These are phyloP conservation scores for Neurospora hispaniola DNA, from an alignment of 495 filamentous ascomycete genomes.

Conservation along the genomic window DNA sequence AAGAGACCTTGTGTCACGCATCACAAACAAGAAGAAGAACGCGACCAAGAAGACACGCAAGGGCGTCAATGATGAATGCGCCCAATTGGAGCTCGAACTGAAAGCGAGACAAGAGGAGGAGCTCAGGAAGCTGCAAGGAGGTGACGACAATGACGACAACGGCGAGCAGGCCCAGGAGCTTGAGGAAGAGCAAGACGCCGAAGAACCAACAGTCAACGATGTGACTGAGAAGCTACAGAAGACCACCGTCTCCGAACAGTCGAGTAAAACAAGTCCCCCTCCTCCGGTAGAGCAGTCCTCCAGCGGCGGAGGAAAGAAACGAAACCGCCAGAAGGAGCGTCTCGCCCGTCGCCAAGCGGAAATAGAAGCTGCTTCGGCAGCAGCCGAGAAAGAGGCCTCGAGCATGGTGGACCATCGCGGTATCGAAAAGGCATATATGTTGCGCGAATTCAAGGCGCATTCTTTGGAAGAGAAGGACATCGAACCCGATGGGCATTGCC, in stretches of 20 bases:
- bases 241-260: conserved; percentile 8
- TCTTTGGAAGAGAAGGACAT: conserved; percentile 68
- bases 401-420: conserved; percentile 63
- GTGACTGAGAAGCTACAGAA: conserved; percentile 11
- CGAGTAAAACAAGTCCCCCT: not conserved
- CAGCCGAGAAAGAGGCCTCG: conserved; percentile 65
- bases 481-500: conserved; percentile 83
- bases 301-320: conserved; percentile 47
- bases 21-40: conserved; percentile 90
- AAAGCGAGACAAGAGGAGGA: conserved; percentile 58
- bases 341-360: conserved; percentile 82
- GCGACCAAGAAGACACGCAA: conserved; percentile 94
- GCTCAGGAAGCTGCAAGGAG: conserved; percentile 43
- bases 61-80: conserved; percentile 76
- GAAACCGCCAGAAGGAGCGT: conserved; percentile 83
- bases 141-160: conserved; percentile 4
- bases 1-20: conserved; percentile 68
- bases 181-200: not conserved
- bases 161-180: not conserved
- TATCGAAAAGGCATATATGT: conserved; percentile 61
- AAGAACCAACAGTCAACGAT: not conserved
- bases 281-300: not conserved
- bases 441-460: conserved; percentile 47
- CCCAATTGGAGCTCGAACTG: conserved; percentile 57
- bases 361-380: conserved; percentile 51